These are phyloP conservation scores for Pulveroboletus frians DNA, from an alignment of 768 basidiomycete species.

Conservation along the genomic window DNA sequence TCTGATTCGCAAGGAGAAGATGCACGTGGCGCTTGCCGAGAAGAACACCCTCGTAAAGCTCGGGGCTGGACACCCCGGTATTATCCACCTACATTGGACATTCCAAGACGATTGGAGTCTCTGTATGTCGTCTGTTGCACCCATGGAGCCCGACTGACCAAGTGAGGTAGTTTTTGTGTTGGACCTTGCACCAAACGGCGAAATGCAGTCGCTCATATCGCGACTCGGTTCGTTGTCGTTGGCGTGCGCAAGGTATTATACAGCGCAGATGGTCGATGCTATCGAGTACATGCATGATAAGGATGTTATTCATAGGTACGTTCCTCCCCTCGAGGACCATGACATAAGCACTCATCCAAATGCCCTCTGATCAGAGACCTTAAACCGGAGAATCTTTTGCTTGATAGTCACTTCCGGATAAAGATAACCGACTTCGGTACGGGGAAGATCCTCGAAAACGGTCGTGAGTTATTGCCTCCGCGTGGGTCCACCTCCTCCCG, in stretches of 20 bases:
- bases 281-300: conserved; percentile 87
- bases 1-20: conserved; percentile 72
- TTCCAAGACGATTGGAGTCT: conserved; percentile 83
- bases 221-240: conserved; percentile 83
- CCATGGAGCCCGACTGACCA: neutral
- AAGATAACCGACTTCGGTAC: conserved; percentile 98
- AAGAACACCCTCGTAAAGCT: conserved; percentile 69
- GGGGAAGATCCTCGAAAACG: conserved; percentile 64
- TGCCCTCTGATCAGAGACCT: conserved; percentile 46
- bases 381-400: conserved; percentile 83
- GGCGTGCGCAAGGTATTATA: conserved; percentile 73
- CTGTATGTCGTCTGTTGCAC: conserved; percentile 47
- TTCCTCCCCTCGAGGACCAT: conserved; percentile 1
- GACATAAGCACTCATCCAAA: conserved; percentile 9
- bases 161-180: conserved; percentile 62
- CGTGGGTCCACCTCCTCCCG: neutral
- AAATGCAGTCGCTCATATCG: conserved; percentile 67
- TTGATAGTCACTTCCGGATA: conserved; percentile 82
- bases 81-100: conserved; percentile 75
- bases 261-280: conserved; percentile 86
- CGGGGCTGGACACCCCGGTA: conserved; percentile 67
- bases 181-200: conserved; percentile 72
- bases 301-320: conserved; percentile 81
- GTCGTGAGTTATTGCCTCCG: conserved; percentile 36
- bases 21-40: conserved; percentile 72